Percentiles rank a stretch among this genome's conserved stretches.
These are phyloP conservation scores for Rhizophora apiculata DNA, from an alignment of 345 rosid genomes.

Conservation along the genomic window DNA sequence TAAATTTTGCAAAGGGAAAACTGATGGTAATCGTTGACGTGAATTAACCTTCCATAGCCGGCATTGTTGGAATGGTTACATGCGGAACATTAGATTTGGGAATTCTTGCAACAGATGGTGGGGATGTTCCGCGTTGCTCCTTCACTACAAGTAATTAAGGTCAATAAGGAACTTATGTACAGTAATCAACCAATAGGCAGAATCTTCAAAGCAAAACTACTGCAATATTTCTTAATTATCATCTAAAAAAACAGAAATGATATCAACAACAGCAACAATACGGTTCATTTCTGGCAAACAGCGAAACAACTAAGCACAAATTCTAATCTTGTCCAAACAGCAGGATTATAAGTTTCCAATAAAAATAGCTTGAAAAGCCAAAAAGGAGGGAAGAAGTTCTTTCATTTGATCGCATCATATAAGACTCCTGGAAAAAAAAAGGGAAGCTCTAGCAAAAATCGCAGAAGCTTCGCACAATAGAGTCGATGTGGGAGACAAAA, in stretches of 20 bases:
- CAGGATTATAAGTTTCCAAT: too few species aligned
- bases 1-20: neutral
- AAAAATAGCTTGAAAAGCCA: too few species aligned
- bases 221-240: too few species aligned
- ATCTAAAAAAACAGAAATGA: too few species aligned
- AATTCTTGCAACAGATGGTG: conserved; percentile 35
- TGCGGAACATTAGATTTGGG: conserved; percentile 25
- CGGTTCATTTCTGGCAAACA: too few species aligned
- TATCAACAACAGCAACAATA: too few species aligned
- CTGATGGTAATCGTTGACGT: neutral
- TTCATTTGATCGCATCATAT: too few species aligned
- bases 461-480: neutral
- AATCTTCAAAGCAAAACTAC: too few species aligned
- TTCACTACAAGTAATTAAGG: conserved; percentile 31
- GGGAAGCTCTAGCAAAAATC: neutral
- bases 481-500: neutral
- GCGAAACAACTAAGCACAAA: too few species aligned
- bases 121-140: conserved; percentile 32
- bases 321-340: too few species aligned
- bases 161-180: neutral
- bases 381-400: too few species aligned
- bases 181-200: neutral
- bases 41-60: conserved; percentile 28
- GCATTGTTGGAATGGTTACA: conserved; percentile 16
- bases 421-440: too few species aligned